Base-by-base conservation (phyloP, 495 filamentous ascomycete genomes). In the Letharia lupina region DNA sequence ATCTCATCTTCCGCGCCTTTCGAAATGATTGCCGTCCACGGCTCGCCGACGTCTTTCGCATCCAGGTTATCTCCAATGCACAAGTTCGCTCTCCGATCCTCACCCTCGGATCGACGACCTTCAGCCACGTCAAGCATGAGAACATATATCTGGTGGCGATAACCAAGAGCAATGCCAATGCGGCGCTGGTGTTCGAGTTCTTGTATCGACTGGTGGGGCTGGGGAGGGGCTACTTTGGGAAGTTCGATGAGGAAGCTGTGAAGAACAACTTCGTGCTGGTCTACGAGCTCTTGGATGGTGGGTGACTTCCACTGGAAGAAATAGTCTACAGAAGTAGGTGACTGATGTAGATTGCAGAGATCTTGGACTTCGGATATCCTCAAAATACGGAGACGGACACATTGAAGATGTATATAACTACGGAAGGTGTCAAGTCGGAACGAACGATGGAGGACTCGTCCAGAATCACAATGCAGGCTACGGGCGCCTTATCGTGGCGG, bases 181-280 rank as follows among this genome's bases (percentile, higher is more conserved):
- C 93, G 52, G 94, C 94, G 58, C 84, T 99, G 63, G 91, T 99
- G 35, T 99, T 99, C 73, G 94, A 99, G 81, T 98, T 99, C 76
- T 79, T 99, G 65, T 97, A 97, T 78, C 85, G 93, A 70, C 80
- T 99, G 71, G 87, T 97, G 65, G 82, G 87, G 73, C 81, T 99
- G 73, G 94, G 94, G 65, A 93, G 88, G 78, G 88, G 90, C 64
- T 99, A 99, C 76, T 99, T 99, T 82, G 94, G 91, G 70, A 97
- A 98, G 75, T 95, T 99, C 71, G 94, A 99, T 75, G 94, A 99
- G 82, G 94, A 99, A 76, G 95, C 94, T 54, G 93, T 99, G 67
- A 99, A 99, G 86, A 97, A 96, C 75, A 99, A 99, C 77, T 99
- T 99, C 77, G 95, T 99, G 67, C 80, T 98, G 64, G 91, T 99